Evolutionary conservation across 2,329 filamentous ascomycete genomes (phyloP).

Genomic region (Talaromyces rugulosus): DNA sequence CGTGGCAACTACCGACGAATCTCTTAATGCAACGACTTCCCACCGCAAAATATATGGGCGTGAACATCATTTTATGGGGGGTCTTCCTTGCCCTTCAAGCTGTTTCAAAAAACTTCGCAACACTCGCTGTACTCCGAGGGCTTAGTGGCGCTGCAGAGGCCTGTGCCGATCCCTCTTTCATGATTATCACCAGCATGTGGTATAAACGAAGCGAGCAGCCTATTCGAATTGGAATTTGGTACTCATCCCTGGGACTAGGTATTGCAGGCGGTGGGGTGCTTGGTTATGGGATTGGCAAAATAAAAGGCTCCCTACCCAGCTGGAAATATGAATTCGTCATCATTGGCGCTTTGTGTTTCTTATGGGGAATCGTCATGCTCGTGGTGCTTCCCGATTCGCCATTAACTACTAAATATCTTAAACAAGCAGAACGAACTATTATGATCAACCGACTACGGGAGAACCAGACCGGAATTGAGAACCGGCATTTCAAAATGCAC

Average conservation of each 20-base stretch:
- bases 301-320: neutral
- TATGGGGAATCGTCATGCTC: neutral
- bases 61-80: neutral
- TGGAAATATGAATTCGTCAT: neutral
- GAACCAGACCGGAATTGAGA: constrained; percentile 3
- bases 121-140: neutral
- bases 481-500: neutral
- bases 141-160: neutral
- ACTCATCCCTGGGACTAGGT: constrained; percentile 53
- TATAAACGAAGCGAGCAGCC: neutral
- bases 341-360: neutral
- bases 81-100: neutral
- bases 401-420: neutral
- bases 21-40: constrained; percentile 5
- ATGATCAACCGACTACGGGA: neutral
- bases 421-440: neutral
- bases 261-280: constrained; percentile 30
- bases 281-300: neutral
- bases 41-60: neutral
- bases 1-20: neutral
- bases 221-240: neutral
- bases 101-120: neutral
- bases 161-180: constrained; percentile 2
- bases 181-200: neutral
- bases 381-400: neutral